These are phyloP conservation scores for Cicer cuneatum DNA, from an alignment of 306 rosid species.

Conservation along the genomic window DNA sequence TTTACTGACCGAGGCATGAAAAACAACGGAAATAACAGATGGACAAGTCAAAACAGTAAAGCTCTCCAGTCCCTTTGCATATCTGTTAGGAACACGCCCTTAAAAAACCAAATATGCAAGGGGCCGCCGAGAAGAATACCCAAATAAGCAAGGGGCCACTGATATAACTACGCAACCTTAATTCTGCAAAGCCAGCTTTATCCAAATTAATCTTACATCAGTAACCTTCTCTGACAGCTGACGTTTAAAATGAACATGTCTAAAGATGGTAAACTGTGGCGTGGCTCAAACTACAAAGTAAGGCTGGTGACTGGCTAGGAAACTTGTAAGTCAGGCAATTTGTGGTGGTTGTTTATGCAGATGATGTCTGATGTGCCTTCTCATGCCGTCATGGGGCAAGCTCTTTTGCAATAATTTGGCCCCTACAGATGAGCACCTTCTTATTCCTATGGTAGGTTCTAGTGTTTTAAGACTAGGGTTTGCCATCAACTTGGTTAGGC, in stretches of 20 bases:
- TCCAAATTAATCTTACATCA: background rate
- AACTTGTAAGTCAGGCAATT: slow-evolving; percentile 2
- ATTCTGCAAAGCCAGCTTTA: background rate
- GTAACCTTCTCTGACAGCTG: slow-evolving; percentile 5
- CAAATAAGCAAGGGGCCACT: background rate
- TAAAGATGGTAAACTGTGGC: slow-evolving; percentile 3
- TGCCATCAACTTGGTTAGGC: background rate
- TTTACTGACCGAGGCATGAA: background rate
- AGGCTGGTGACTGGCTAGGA: background rate
- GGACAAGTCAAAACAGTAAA: background rate
- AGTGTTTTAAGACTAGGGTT: background rate
- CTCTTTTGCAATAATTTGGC: background rate
- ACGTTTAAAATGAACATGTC: slow-evolving; percentile 8
- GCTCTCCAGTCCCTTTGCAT: background rate
- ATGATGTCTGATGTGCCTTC: slow-evolving; percentile 18
- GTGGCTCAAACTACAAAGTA: slow-evolving; percentile 6
- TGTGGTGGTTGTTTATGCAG: slow-evolving; percentile 5
- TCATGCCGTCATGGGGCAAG: background rate
- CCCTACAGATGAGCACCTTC: background rate
- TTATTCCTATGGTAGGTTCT: slow-evolving; percentile 9
- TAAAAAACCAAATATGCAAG: slow-evolving; percentile 7
- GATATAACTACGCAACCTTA: background rate
- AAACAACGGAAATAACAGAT: background rate
- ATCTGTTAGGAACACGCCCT: slow-evolving; percentile 4
- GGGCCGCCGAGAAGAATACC: background rate